Base-by-base conservation (phyloP, 1,284 basidiomycete species). In the Malassezia japonica region DNA sequence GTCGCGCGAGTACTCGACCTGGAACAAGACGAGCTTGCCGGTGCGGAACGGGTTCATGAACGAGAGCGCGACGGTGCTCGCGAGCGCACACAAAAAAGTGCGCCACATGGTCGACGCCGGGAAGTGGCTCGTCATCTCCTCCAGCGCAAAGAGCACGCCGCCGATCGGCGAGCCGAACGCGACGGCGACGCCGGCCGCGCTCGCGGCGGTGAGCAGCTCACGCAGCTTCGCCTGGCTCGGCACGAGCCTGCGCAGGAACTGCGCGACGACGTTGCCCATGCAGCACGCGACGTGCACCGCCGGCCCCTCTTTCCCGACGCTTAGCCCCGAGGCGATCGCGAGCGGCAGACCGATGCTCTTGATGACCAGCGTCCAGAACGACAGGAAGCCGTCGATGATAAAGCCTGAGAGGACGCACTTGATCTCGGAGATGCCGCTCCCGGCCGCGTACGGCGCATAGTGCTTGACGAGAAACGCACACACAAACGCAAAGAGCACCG, bases 21-120 rank as follows among this genome's bases (percentile, higher is more conserved):
- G 89, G 78, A 98, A 98, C 56, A 96, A 76, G 65, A 98, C 94
- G 25, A 99, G 82, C 73, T 98, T 98, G 31, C 94, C 94, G 0
- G 94, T 98, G 23, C 91, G 81, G 77, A 90, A 99, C 0, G 94
- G 94, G 70, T 98, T 96, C 85, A 99, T 91, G 2, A 87, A 86
- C 85, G 91, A 86, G 25, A 99, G 78, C 0, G 91, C 92, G 59
- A 96, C 88, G 0, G 92, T 96, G 3, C 94, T 92, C 21, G 95
- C 85, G 46, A 99, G 77, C 12, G 94, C 94, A 74, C 94, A 98
- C 65, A 98, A 83, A 74, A 98, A 96, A 66, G 86, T 90, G 61
- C 85, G 78, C 91, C 91, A 98, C 89, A 98, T 95, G 1, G 92
- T 96, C 71, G 88, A 85, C 72, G 92, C 91, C 40, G 87, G 92